Conservation (phyloP, 1,139 yeast species). For the Taphrina populina region DNA sequence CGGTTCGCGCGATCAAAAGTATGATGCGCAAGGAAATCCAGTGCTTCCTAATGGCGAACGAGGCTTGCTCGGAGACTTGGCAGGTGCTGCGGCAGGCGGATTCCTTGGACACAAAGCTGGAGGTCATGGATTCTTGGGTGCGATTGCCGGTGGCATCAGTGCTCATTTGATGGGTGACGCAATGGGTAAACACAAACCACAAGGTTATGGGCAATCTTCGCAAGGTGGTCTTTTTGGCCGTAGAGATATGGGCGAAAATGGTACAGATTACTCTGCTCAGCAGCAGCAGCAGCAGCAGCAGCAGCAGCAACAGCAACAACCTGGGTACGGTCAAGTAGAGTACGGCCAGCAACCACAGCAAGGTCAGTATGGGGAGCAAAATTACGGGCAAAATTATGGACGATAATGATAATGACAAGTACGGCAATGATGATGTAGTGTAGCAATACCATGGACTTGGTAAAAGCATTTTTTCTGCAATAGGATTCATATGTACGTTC, state of each 20-base stretch:
- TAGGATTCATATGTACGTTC: no score
- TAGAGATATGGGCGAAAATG: conserved; percentile 15
- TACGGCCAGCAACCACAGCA: neutral
- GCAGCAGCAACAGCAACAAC: neutral
- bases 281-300: neutral
- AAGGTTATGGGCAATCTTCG: neutral
- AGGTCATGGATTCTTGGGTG: conserved; percentile 29
- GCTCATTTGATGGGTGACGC: conserved; percentile 28
- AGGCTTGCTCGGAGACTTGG: conserved; percentile 13
- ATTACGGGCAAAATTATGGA: conserved; percentile 19
- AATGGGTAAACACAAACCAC: conserved; percentile 4
- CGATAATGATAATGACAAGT: no score
- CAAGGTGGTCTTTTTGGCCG: conserved; percentile 12
- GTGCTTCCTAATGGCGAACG: conserved; percentile 25
- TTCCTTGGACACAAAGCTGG: conserved; percentile 29
- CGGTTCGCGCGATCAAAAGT: conserved; percentile 13
- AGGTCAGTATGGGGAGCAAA: conserved; percentile 3
- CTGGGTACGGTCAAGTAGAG: neutral
- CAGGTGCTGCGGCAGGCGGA: conserved; percentile 29
- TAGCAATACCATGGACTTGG: no score
- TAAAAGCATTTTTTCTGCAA: no score
- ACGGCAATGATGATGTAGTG: no score
- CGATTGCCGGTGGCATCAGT: conserved; percentile 31
- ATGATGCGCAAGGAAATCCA: conserved; percentile 19
- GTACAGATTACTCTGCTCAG: no score